phyloP scores from a whole-genome alignment of 2,329 filamentous ascomycete genomes.

The Diaporthe humulicola region DNA sequence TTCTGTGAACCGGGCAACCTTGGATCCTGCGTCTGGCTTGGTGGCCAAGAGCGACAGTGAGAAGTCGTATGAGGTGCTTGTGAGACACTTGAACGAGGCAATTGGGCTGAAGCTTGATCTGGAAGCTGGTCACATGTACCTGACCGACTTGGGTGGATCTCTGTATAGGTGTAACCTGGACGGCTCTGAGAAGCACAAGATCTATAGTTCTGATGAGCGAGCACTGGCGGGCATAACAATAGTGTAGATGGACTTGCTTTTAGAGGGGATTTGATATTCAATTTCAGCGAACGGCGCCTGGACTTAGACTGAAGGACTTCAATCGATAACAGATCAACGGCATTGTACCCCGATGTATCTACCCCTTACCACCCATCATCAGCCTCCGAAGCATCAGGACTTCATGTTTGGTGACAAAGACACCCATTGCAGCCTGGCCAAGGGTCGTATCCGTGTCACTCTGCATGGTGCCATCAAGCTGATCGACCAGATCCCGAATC shows the following conservation, averaged over 20 bases:
- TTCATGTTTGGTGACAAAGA: constrained; percentile 68
- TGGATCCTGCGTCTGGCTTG: constrained; percentile 30
- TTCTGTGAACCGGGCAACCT: constrained; percentile 59
- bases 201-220: constrained; percentile 34
- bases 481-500: constrained; percentile 61
- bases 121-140: constrained; percentile 29
- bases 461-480: constrained; percentile 51
- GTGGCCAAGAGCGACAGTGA: not conserved
- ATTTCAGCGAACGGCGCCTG: not conserved
- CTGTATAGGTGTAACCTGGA: constrained; percentile 36
- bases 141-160: constrained; percentile 39
- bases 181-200: constrained; percentile 36
- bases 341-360: not conserved
- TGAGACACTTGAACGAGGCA: constrained; percentile 38
- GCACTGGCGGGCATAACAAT: constrained; percentile 27
- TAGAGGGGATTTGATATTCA: not conserved
- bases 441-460: constrained; percentile 36
- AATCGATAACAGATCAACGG: not conserved
- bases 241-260: not conserved
- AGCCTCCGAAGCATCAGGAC: constrained; percentile 58
- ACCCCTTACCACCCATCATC: constrained; percentile 35
- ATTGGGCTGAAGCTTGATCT: constrained; percentile 40
- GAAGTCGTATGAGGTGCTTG: constrained; percentile 38
- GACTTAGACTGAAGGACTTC: not conserved
- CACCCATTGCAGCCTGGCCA: constrained; percentile 38